Percentiles rank a stretch among this genome's conserved stretches.
phyloP scores from a whole-genome alignment of 2,329 filamentous ascomycete genomes.

The Ceratocystis alfenasii region DNA sequence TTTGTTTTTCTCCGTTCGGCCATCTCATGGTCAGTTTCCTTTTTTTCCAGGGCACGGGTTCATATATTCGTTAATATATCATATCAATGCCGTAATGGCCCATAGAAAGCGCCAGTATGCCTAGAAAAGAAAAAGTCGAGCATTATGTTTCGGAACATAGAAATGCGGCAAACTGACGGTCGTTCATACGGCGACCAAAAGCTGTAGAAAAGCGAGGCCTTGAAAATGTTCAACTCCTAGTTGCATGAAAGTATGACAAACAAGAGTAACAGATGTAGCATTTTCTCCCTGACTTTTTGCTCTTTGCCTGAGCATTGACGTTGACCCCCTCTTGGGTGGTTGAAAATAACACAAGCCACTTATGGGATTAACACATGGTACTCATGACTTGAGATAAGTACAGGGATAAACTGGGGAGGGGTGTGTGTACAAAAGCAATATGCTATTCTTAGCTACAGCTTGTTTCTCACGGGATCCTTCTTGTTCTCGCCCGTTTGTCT shows the following conservation, averaged over 20 bases:
- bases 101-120: neutral
- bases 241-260: neutral
- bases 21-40: neutral
- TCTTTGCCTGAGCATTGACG: neutral
- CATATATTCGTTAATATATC: neutral
- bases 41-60: neutral
- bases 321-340: neutral
- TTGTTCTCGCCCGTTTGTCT: neutral
- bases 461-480: constrained; percentile 3
- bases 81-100: neutral
- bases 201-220: neutral
- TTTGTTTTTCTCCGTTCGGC: neutral
- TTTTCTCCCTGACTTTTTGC: neutral
- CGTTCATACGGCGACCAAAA: neutral
- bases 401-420: constrained; percentile 1
- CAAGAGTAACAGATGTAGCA: neutral
- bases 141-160: neutral
- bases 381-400: neutral
- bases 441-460: constrained; percentile 5
- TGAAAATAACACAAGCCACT: neutral
- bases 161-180: neutral
- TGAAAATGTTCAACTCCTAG: neutral
- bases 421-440: neutral
- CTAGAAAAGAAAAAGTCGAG: neutral
- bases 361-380: neutral